A percentile compares a stretch with the other conserved stretches of the same genome.
Conservation (phyloP, 768 basidiomycete genomes). For the Psilocybe subaeruginosa region DNA sequence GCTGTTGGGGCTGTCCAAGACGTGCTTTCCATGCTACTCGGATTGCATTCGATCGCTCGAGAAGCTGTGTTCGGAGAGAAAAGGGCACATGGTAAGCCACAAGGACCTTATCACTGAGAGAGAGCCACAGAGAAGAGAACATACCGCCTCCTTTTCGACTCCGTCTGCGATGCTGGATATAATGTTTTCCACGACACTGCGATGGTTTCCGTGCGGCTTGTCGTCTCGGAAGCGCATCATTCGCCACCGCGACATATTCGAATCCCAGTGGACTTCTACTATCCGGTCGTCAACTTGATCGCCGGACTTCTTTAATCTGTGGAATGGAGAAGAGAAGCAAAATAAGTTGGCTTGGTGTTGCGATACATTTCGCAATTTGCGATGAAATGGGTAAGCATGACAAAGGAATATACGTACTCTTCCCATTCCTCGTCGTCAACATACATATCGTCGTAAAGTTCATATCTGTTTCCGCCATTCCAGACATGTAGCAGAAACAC, state of each 20-base stretch:
- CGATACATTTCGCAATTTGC: background rate
- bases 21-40: constrained; percentile 79
- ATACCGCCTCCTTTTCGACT: constrained; percentile 84
- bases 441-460: constrained; percentile 83
- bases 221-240: constrained; percentile 95
- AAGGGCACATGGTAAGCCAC: background rate
- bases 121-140: constrained; percentile 26
- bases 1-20: constrained; percentile 38
- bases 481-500: constrained; percentile 83
- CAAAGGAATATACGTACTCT: constrained; percentile 52
- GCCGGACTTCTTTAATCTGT: constrained; percentile 79
- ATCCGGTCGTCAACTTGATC: constrained; percentile 94
- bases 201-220: constrained; percentile 92
- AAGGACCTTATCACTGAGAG: background rate
- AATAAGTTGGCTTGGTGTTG: constrained; percentile 4
- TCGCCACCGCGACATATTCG: constrained; percentile 67
- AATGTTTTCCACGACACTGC: constrained; percentile 82
- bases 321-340: background rate
- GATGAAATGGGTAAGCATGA: background rate
- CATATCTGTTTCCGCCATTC: constrained; percentile 80
- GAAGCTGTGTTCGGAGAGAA: constrained; percentile 50
- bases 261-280: constrained; percentile 93
- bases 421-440: constrained; percentile 95
- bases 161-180: constrained; percentile 92
- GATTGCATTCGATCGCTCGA: constrained; percentile 64